Evolutionary conservation across 2,329 filamentous ascomycete species (phyloP), one percentile per base, ranked within the genome.

Genomic region (Calonectria honghensis): DNA sequence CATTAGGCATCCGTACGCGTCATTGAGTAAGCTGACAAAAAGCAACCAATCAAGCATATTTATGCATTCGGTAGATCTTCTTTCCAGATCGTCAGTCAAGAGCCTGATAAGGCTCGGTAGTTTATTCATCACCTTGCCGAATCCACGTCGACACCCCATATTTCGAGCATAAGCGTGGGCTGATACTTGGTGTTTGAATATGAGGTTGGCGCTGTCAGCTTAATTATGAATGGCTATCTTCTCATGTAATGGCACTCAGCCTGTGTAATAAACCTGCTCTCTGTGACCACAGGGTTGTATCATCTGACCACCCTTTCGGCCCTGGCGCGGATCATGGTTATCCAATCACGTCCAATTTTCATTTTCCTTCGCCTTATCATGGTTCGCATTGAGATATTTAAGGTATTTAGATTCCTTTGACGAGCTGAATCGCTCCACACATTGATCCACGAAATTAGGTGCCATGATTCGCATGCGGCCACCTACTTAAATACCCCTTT

Each of bases 381-480:
- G 52, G 52, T 57, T 37, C 29, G 52, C 52, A 57, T 57, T n/a
- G 45, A 10, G n/a, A 48, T 48, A 48, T 48, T 24, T 48, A 48
- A 48, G 11, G 2, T 11, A 48, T 48, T 24, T n/a, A 48, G n/a
- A 45, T 48, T 13, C 45, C 45, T 24, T 13, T 13, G n/a, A 48
- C 9, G n/a, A 48, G n/a, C 45, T 13, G 45, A 48, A 45, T 6
- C 6, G 7, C 41, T 45, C 41, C 5, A 10, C 1, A 45, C 41
- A n/a, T 45, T 20, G 18, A 20, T 45, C 18, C 18, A n/a, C 39
- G 18, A 45, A 45, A n/a, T 7, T 7, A 48, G n/a, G 11, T 5
- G 11, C 4, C 9, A 7, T 48, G n/a, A 24, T 48, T 24, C 45
- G n/a, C 45, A 48, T 24, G 45, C 10, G 9, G 24, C 14, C 10